Conservation (phyloP, 345 rosid species). For the Turnera subulata region DNA sequence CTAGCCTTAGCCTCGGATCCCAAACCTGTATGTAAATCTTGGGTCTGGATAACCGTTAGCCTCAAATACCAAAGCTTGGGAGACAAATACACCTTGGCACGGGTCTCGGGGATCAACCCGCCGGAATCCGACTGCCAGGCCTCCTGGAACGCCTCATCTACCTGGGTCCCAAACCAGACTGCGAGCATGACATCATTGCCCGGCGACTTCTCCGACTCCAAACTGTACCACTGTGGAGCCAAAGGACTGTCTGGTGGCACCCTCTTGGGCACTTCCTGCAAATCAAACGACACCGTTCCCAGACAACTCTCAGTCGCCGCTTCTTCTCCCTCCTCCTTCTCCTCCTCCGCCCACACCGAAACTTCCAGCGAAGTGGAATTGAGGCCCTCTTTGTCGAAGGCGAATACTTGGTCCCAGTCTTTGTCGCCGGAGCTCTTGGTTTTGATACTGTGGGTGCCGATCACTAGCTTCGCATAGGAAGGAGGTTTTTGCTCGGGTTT, state of each 20-base stretch:
- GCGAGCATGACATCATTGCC: constrained; percentile 96
- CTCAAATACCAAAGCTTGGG: constrained; percentile 96
- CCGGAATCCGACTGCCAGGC: constrained; percentile 98
- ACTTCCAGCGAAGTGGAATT: constrained; percentile 70
- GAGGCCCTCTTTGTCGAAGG: constrained; percentile 75
- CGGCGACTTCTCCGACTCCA: constrained; percentile 59
- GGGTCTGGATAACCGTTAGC: constrained; percentile 95
- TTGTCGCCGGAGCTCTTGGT: constrained; percentile 55
- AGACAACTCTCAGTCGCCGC: constrained; percentile 40
- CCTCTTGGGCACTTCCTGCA: constrained; percentile 81
- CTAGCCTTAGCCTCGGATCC: constrained; percentile 60
- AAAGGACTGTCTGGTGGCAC: constrained; percentile 88
- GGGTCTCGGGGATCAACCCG: constrained; percentile 82
- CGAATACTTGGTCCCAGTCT: constrained; percentile 92
- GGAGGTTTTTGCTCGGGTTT: constrained; percentile 37
- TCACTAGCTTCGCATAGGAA: constrained; percentile 61
- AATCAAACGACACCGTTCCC: constrained; percentile 87
- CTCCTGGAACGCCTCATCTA: constrained; percentile 90
- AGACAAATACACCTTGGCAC: constrained; percentile 83
- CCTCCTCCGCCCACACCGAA: constrained; percentile 71
- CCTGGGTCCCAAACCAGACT: constrained; percentile 88
- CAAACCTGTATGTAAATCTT: constrained; percentile 73
- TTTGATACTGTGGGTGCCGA: constrained; percentile 76
- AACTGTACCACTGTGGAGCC: constrained; percentile 90
- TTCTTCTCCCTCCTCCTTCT: constrained; percentile 48